Base-by-base conservation (phyloP, 495 filamentous ascomycete genomes). In the Daldinia decipiens region DNA sequence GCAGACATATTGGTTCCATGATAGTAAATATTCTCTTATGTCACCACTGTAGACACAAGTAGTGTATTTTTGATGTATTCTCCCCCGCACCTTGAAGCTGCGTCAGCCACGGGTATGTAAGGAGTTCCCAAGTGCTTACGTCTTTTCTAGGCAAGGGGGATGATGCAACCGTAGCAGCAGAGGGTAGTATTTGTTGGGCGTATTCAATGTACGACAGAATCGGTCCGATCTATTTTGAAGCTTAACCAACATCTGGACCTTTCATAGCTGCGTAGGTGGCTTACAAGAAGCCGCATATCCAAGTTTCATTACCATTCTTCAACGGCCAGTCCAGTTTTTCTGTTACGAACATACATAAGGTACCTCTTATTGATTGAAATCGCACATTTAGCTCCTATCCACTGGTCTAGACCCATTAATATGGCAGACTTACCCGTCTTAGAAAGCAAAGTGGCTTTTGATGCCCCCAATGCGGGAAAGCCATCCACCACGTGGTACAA, bases 401-500 rank as follows among this genome's bases (percentile, higher is more conserved):
- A 26, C 54, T 38, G 54, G 32, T 55, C 54, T 21, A 34, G 54
- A 39, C 54, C 31, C 19, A 40, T 57, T 3, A 50, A 57, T 2
- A 71, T 71, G 68, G 52, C 68, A 32, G 21, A 38, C 3, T 36
- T 62, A 19, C 45, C 66, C 29, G 47, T 70, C 51, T 39, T 50
- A 24, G 68, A 77, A 70, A 75, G 75, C 40, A 66, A 71, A 21
- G 68, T 78, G 17, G 65, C 65, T 36, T 85, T 83, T 67, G 59
- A 76, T 36, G 70, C 76, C n/a, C 78, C 79, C 19, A 47, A 54
- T n/a, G 76, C 74, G 17, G 76, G 71, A 4, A 83, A 80, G 66
- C 73, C 79, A 15, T 82, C 80, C 65, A 77, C 80, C 59, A 86
- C 83, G 11, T 85, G 79, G 79, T 84, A 84, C 68, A 79, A 79